Conservation (phyloP, 805 yeast genomes). For the Ogataea paradorogensis region DNA sequence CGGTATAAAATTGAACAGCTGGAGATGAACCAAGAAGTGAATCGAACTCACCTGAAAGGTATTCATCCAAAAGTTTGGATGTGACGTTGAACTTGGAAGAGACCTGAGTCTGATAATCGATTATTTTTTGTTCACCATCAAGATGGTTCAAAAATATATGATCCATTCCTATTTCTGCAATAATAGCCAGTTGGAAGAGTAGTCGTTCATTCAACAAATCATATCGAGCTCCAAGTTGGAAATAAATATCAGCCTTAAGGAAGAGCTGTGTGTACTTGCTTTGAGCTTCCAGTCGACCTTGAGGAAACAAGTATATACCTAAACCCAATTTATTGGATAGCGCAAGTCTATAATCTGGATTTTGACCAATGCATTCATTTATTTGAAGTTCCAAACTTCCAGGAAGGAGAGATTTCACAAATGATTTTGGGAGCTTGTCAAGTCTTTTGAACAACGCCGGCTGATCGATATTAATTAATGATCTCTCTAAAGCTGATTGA, state of each 20-base stretch:
- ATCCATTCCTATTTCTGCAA: constrained; percentile 6
- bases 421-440: constrained; percentile 1
- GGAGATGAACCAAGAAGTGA: not conserved
- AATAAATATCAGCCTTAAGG: constrained; percentile 4
- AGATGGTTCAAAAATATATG: constrained; percentile 2
- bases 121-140: not conserved
- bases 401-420: constrained; percentile 9
- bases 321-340: constrained; percentile 26
- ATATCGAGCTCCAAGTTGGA: constrained; percentile 1
- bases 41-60: not conserved
- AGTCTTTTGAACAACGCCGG: constrained; percentile 5
- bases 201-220: constrained; percentile 18
- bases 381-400: constrained; percentile 2
- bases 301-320: constrained; percentile 12
- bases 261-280: constrained; percentile 2
- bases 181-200: constrained; percentile 2
- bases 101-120: not conserved
- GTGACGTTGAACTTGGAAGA: not conserved
- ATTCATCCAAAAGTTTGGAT: not conserved
- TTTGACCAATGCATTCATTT: not conserved
- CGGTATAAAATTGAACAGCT: constrained; percentile 2
- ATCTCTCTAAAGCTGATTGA: constrained; percentile 10
- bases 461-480: constrained; percentile 1
- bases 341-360: constrained; percentile 17
- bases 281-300: not conserved